Conservation (phyloP, 139 green algal genomes). For the Ettlia oleoabundans region DNA sequence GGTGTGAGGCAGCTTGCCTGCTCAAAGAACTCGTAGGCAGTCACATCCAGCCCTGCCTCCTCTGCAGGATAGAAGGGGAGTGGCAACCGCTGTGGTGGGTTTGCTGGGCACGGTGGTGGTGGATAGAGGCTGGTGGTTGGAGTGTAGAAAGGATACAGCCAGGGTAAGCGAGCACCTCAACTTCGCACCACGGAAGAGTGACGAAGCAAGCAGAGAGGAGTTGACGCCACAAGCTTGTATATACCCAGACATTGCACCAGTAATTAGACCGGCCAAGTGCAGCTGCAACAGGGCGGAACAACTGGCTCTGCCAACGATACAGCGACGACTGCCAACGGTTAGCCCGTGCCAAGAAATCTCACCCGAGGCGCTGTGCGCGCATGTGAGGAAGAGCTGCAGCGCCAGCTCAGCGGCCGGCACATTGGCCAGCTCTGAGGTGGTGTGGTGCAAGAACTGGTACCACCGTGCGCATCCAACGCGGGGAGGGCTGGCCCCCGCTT, state of each 20-base stretch:
- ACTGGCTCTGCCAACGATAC: not conserved
- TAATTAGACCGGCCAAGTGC: too few species aligned
- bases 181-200: too few species aligned
- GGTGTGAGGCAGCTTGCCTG: slow-evolving; percentile 53
- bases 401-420: slow-evolving; percentile 63
- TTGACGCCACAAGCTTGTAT: too few species aligned
- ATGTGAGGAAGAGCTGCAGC: slow-evolving; percentile 81
- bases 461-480: not conserved
- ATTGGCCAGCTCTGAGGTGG: slow-evolving; percentile 50
- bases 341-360: not conserved
- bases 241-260: too few species aligned
- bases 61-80: too few species aligned
- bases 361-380: slow-evolving; percentile 44
- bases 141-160: too few species aligned
- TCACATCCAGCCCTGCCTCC: slow-evolving; percentile 79
- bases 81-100: too few species aligned
- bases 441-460: slow-evolving; percentile 55
- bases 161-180: too few species aligned
- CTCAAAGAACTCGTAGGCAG: slow-evolving; percentile 95
- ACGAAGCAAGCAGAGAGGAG: too few species aligned
- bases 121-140: too few species aligned
- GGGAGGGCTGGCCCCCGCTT: not conserved
- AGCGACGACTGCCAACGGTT: not conserved
- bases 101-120: too few species aligned
- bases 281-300: too few species aligned